Evolutionary conservation across 2,329 filamentous ascomycete genomes (phyloP).

Genomic region (Fusarium dlaminii): DNA sequence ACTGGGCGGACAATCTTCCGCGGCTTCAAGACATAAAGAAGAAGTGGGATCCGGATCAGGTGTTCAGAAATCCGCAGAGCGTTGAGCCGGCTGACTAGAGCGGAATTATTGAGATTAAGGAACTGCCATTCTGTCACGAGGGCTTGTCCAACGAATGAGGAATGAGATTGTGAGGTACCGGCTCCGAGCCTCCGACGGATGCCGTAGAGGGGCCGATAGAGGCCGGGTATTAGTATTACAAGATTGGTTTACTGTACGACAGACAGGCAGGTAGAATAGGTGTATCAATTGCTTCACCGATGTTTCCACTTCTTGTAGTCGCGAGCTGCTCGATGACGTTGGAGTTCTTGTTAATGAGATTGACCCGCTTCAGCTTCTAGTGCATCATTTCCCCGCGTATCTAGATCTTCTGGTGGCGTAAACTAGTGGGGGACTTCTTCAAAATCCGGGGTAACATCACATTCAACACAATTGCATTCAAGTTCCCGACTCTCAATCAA

Average conservation of each 20-base stretch:
- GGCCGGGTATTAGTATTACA: neutral
- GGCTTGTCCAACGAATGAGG: neutral
- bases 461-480: neutral
- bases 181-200: conserved; percentile 17
- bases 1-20: conserved; percentile 50
- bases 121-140: conserved; percentile 3
- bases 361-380: conserved; percentile 23
- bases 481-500: neutral
- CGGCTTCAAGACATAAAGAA: conserved; percentile 49
- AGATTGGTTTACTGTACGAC: neutral
- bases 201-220: conserved; percentile 24
- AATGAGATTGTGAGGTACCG: neutral
- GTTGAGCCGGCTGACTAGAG: conserved; percentile 50
- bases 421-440: conserved; percentile 16
- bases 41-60: conserved; percentile 47
- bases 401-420: conserved; percentile 14
- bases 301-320: neutral
- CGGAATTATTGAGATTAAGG: neutral
- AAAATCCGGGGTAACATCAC: conserved; percentile 12
- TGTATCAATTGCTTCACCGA: neutral
- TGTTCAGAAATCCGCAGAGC: conserved; percentile 53
- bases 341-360: neutral
- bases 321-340: neutral
- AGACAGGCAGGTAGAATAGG: neutral
- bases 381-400: conserved; percentile 19